These are phyloP conservation scores for Alternaria brassicae DNA, from an alignment of 2,329 filamentous ascomycete species.

Conservation along the genomic window DNA sequence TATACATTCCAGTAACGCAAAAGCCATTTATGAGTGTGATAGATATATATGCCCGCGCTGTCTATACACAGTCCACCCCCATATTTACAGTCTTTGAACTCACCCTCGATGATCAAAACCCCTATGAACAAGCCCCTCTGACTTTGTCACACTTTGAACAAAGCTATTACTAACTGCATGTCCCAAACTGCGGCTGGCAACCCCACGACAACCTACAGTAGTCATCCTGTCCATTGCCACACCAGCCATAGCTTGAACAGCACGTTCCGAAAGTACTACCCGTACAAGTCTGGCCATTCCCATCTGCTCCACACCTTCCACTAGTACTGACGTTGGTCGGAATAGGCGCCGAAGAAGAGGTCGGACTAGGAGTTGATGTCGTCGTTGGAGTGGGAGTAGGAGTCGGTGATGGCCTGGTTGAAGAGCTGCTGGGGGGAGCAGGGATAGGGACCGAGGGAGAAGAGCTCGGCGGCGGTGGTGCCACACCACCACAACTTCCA, in stretches of 20 bases:
- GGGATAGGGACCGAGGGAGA: conserved; percentile 18
- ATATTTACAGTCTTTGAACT: background rate
- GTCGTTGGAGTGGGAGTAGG: conserved; percentile 22
- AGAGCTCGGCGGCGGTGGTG: conserved; percentile 24
- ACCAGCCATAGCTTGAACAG: conserved; percentile 39
- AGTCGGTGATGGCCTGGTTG: conserved; percentile 22
- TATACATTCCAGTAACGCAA: background rate
- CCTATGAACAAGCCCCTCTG: background rate
- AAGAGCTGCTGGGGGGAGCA: conserved; percentile 6
- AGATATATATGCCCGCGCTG: background rate
- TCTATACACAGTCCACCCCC: background rate
- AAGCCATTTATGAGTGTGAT: background rate
- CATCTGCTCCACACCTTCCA: conserved; percentile 35
- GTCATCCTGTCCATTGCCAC: conserved; percentile 26
- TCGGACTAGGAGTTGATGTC: conserved; percentile 20
- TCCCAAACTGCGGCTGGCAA: conserved; percentile 32
- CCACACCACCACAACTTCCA: conserved; percentile 30
- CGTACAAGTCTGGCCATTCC: conserved; percentile 30
- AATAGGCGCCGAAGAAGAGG: conserved; percentile 18
- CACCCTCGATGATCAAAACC: background rate
- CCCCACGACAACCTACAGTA: conserved; percentile 31
- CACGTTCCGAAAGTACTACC: conserved; percentile 36
- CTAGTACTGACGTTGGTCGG: conserved; percentile 38
- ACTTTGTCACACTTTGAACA: background rate
- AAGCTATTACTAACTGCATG: conserved; percentile 16